Conservation (phyloP, 1,284 basidiomycete species). For the Cronartium quercuum region DNA sequence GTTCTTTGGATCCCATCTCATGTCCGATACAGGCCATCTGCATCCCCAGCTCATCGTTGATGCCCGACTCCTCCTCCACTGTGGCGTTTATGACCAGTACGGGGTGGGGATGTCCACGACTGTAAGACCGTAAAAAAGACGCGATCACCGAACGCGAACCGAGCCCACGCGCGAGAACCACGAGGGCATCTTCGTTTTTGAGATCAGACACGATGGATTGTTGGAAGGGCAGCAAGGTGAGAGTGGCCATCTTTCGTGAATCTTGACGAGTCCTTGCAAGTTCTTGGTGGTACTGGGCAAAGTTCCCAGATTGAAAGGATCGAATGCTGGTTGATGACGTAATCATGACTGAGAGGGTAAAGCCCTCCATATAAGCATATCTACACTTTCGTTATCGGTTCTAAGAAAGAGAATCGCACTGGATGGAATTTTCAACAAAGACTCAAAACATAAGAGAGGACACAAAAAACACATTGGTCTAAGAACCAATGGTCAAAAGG, state of each 20-base stretch:
- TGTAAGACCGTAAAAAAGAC: constrained; percentile 56
- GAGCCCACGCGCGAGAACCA: constrained; percentile 78
- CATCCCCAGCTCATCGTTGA: constrained; percentile 84
- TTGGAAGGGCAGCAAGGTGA: constrained; percentile 22
- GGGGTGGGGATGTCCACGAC: neutral
- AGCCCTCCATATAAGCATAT: no score
- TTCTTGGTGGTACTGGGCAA: no score
- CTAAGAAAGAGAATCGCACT: no score
- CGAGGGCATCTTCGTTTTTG: constrained; percentile 50
- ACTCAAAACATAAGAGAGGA: no score
- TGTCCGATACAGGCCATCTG: constrained; percentile 76
- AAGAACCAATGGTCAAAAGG: no score
- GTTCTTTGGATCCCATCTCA: constrained; percentile 71
- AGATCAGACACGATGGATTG: constrained; percentile 13
- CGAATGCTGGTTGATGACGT: no score
- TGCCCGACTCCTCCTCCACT: constrained; percentile 77
- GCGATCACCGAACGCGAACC: constrained; percentile 71
- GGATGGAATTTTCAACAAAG: no score
- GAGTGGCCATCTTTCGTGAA: neutral
- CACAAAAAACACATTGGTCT: no score
- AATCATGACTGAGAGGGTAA: no score
- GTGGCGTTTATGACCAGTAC: constrained; percentile 64
- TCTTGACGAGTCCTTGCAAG: no score
- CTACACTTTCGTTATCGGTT: no score
- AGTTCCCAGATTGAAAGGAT: no score